Percentiles rank a stretch among this genome's conserved stretches.
These are phyloP conservation scores for Podospora anserina DNA, from an alignment of 495 filamentous ascomycete species.

Conservation along the genomic window DNA sequence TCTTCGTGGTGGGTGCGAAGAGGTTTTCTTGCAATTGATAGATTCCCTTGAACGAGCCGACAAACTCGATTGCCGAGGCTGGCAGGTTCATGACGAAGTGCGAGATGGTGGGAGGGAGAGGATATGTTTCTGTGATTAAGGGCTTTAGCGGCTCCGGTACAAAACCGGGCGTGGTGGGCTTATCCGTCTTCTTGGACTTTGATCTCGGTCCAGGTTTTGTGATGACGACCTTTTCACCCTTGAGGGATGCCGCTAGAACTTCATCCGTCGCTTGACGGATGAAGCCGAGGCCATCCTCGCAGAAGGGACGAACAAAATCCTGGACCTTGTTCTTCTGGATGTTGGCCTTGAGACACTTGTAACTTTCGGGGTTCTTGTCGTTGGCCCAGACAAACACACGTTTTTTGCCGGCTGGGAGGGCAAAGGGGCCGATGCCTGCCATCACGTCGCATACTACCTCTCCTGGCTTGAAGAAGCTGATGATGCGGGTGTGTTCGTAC, in stretches of 20 bases:
- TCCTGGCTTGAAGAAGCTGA: conserved; percentile 72
- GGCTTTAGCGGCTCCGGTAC: conserved; percentile 18
- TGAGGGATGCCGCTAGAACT: conserved; percentile 54
- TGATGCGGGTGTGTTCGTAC: conserved; percentile 79
- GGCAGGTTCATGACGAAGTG: conserved; percentile 99
- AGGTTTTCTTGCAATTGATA: conserved; percentile 65
- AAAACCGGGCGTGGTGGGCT: conserved; percentile 12
- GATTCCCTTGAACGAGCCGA: conserved; percentile 78
- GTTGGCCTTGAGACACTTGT: conserved; percentile 63
- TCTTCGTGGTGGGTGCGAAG: conserved; percentile 57
- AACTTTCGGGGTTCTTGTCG: conserved; percentile 91
- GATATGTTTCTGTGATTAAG: conserved; percentile 40
- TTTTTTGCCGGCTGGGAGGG: conserved; percentile 84
- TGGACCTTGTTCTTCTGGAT: conserved; percentile 72
- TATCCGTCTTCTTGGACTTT: conserved; percentile 15
- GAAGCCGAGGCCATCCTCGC: conserved; percentile 75
- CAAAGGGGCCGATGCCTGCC: conserved; percentile 96
- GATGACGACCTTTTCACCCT: conserved; percentile 45
- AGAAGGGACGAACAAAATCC: conserved; percentile 72
- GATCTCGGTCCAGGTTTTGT: conserved; percentile 23
- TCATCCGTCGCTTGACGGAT: conserved; percentile 63
- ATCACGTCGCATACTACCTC: conserved; percentile 96
- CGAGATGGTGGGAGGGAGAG: conserved; percentile 65
- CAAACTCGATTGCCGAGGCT: conserved; percentile 78
- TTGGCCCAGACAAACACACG: conserved; percentile 95